phyloP scores from a whole-genome alignment of 768 basidiomycete genomes.

The Kwoniella mangroviensis region DNA sequence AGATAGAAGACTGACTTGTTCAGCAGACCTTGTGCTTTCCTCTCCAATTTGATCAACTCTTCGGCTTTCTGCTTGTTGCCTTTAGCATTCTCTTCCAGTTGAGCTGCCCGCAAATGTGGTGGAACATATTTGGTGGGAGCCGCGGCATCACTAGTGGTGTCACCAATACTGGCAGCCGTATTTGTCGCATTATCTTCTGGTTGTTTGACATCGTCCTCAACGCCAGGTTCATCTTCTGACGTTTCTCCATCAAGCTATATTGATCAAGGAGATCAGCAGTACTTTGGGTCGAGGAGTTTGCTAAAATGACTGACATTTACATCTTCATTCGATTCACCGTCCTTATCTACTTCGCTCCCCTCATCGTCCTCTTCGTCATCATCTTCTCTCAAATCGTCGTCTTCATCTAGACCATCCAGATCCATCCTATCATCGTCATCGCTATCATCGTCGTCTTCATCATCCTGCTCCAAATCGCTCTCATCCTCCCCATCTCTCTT shows the following conservation, averaged over 20 bases:
- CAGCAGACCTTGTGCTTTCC: conserved; percentile 82
- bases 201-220: no score
- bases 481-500: conserved; percentile 29
- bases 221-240: no score
- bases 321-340: conserved; percentile 13
- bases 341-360: conserved; percentile 28
- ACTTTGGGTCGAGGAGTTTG: no score
- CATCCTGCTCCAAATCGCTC: conserved; percentile 49
- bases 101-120: conserved; percentile 68
- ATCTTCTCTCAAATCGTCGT: conserved; percentile 22
- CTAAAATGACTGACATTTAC: conserved; percentile 3
- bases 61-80: conserved; percentile 55
- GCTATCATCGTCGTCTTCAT: conserved; percentile 54
- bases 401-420: conserved; percentile 35
- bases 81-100: conserved; percentile 57
- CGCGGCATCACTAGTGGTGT: no score
- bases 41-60: conserved; percentile 66
- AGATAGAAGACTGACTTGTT: conserved; percentile 67
- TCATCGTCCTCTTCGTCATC: background rate
- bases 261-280: no score
- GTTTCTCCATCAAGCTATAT: no score
- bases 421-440: conserved; percentile 41
- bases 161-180: background rate
- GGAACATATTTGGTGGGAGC: conserved; percentile 70
- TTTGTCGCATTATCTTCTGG: background rate